Evolutionary conservation across 148 eudicot genomes (phyloP).

Genomic region (Oxyria digyna): DNA sequence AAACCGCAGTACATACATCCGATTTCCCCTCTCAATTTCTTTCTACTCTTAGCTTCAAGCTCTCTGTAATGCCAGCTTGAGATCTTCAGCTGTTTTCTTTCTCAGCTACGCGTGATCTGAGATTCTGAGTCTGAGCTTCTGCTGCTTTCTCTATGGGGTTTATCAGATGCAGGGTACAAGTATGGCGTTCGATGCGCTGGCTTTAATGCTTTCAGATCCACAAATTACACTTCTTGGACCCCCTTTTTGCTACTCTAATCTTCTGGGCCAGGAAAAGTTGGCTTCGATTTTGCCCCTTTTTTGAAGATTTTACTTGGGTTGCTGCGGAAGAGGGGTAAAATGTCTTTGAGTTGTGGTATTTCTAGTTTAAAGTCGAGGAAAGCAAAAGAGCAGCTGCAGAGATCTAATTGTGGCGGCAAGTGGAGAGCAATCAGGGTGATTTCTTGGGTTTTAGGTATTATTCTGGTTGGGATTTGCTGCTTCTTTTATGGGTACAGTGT

Average conservation of each 20-base stretch:
- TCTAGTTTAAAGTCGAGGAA: neutral
- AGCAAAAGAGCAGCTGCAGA: neutral
- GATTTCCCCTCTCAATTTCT: conserved; percentile 3
- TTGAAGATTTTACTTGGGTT: conserved; percentile 2
- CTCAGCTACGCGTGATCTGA: neutral
- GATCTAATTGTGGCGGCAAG: conserved; percentile 1
- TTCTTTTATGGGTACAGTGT: conserved; percentile 7
- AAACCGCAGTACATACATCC: conserved; percentile 12
- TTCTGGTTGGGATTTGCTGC: neutral
- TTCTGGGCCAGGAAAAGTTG: conserved; percentile 1
- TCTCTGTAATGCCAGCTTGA: conserved; percentile 2
- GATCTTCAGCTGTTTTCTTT: neutral
- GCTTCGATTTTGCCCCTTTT: conserved; percentile 5
- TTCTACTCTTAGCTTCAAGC: neutral
- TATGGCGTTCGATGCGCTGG: conserved; percentile 6
- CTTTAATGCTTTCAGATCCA: conserved; percentile 4
- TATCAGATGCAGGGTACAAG: neutral
- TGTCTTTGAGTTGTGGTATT: conserved; percentile 8
- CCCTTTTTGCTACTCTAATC: neutral
- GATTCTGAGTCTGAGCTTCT: conserved; percentile 1
- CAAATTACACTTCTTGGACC: neutral
- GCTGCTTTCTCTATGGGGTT: neutral
- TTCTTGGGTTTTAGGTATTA: conserved; percentile 4
- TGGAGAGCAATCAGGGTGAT: conserved; percentile 7
- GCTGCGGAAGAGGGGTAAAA: neutral